Percentiles rank a stretch among this genome's conserved stretches.
phyloP scores from a whole-genome alignment of 2,329 filamentous ascomycete species.

The Phyllosticta citrichinensis region DNA sequence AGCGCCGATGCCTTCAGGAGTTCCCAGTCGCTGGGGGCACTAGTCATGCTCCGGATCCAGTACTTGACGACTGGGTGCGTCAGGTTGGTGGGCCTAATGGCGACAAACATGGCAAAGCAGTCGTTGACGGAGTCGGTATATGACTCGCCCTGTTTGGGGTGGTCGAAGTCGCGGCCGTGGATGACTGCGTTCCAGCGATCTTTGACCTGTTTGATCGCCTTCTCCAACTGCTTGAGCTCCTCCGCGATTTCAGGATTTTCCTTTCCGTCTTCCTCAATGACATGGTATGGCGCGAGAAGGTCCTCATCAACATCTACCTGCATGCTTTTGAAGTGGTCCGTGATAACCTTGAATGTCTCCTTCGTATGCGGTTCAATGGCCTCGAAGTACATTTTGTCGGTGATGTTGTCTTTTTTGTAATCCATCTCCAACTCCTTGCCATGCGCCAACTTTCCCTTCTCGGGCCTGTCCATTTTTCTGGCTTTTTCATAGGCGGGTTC shows the following conservation, averaged over 20 bases:
- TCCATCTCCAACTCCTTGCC: constrained; percentile 12
- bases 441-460: constrained; percentile 9
- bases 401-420: constrained; percentile 38
- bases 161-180: not conserved
- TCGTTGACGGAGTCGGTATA: constrained; percentile 14
- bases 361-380: constrained; percentile 37
- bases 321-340: constrained; percentile 16
- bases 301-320: constrained; percentile 16
- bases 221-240: not conserved
- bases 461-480: constrained; percentile 18
- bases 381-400: constrained; percentile 52
- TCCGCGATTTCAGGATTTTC: constrained; percentile 13
- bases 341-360: constrained; percentile 20
- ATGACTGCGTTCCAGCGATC: not conserved
- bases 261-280: not conserved
- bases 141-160: constrained; percentile 3
- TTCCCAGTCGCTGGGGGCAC: constrained; percentile 29
- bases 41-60: constrained; percentile 1
- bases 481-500: constrained; percentile 25
- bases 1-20: constrained; percentile 36
- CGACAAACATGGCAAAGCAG: constrained; percentile 16
- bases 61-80: constrained; percentile 9
- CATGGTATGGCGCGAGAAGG: constrained; percentile 13
- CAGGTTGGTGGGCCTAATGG: constrained; percentile 14
- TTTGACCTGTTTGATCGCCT: not conserved